Evolutionary conservation across 2,329 filamentous ascomycete species (phyloP), one percentile per base, ranked within the genome.

Genomic region (Paraphaeosphaeria minitans): DNA sequence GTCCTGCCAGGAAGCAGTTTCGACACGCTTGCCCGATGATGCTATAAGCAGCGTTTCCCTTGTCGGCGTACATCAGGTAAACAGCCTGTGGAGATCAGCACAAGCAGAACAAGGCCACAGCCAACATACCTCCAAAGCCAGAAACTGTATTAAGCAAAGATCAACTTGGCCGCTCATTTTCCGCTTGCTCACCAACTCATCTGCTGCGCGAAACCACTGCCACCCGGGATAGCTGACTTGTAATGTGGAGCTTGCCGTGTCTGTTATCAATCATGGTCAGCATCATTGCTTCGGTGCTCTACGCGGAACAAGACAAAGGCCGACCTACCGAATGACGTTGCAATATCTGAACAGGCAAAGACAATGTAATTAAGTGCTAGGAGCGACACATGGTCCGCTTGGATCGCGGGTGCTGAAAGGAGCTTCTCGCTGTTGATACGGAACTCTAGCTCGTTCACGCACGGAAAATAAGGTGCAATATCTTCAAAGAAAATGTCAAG

Each of bases 301-400:
- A 7, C 5, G 22, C 6, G 37, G 13, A 4, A n/a, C 16, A 6
- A 24, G 16, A 52, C 37, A 22, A 31, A 21, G 27, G 6, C 19
- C 21, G 19, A 43, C 50, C 31, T 22, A 53, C 50, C 50, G 22
- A 43, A 14, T 43, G 39, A 29, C 12, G 56, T 48, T 10, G 66
- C 19, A 27, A 67, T 59, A 13, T 71, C 60, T 33, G 61, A 58
- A 31, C 65, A 67, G 0, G 72, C 70, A 43, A 75, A 74, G 8
- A 75, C 60, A 16, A 67, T 60, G 42, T 75, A 75, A 51, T 71
- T 67, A 7, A 75, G 54, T 0, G 70, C 71, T 7, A 75, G 58
- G 33, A 73, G 68, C n/a, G 62, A 64, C n/a, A 63, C 31, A 24
- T 72, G 66, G 19, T 50, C 56, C 4, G 60, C 22, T 8, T 63